Conservation (phyloP, 108 stramenopile species). For the Cyclotella sp. region DNA sequence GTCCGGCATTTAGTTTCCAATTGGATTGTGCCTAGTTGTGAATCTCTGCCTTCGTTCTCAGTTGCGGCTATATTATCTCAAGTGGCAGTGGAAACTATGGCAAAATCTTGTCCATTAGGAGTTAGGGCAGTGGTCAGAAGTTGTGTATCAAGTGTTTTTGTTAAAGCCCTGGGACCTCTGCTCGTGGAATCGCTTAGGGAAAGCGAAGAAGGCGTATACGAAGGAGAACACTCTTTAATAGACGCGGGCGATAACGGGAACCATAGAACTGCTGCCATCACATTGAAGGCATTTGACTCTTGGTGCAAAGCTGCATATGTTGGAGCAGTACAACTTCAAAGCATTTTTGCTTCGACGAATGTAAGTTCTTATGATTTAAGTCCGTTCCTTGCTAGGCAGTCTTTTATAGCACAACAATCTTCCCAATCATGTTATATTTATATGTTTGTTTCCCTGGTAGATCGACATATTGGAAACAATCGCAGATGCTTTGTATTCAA, state of each 20-base stretch:
- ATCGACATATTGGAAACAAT: constrained; percentile 69
- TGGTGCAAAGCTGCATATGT: constrained; percentile 41
- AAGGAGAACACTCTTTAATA: constrained; percentile 20
- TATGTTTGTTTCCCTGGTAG: constrained; percentile 33
- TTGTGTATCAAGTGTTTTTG: constrained; percentile 55
- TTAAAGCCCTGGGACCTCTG: constrained; percentile 58
- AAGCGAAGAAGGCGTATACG: constrained; percentile 26
- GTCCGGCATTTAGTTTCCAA: constrained; percentile 66
- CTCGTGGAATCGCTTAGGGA: constrained; percentile 55
- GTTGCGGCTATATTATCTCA: constrained; percentile 59
- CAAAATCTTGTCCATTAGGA: constrained; percentile 60
- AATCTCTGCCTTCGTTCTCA: constrained; percentile 58
- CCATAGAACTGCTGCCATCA: constrained; percentile 29
- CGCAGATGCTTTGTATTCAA: constrained; percentile 77
- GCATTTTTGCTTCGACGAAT: constrained; percentile 28
- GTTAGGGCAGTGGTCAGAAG: constrained; percentile 60
- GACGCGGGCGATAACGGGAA: constrained; percentile 43
- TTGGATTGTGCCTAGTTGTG: constrained; percentile 78
- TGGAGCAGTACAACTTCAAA: constrained; percentile 40
- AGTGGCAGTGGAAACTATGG: constrained; percentile 60
- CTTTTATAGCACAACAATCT: not conserved
- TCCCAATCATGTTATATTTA: not conserved
- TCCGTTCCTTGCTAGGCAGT: too few relatives aligned
- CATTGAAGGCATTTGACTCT: constrained; percentile 45
- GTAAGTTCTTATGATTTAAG: constrained; percentile 1